These are phyloP conservation scores for Betula pendula DNA, from an alignment of 306 rosid species.

Conservation along the genomic window DNA sequence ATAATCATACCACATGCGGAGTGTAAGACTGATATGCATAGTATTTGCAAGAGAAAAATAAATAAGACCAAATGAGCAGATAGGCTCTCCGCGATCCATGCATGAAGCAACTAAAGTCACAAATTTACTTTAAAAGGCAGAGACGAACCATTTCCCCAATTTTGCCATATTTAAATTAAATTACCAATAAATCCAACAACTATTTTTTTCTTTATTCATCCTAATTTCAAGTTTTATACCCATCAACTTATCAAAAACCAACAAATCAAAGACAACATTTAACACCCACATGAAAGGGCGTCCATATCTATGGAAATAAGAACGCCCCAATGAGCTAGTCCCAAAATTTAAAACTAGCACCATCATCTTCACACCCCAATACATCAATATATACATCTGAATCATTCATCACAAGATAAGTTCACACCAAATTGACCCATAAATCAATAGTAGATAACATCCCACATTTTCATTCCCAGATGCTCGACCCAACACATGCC, in stretches of 20 bases:
- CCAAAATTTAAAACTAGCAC: background rate
- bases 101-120: background rate
- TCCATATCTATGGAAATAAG: background rate
- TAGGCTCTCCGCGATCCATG: background rate
- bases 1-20: constrained; percentile 37
- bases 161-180: background rate
- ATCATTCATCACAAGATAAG: constrained; percentile 3
- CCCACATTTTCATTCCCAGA: too few relatives aligned
- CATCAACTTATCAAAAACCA: constrained; percentile 7
- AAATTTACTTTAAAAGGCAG: constrained; percentile 3
- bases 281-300: background rate
- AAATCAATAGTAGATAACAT: background rate
- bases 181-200: background rate
- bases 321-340: background rate
- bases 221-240: background rate
- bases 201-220: background rate
- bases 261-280: background rate
- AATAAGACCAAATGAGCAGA: constrained; percentile 10
- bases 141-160: background rate
- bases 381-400: background rate
- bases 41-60: background rate
- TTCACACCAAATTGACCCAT: background rate
- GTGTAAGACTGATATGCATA: constrained; percentile 24
- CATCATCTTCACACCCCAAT: background rate
- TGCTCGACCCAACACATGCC: background rate